Evolutionary conservation across 2,329 filamentous ascomycete species (phyloP), one percentile per base, ranked within the genome.

Genomic region (Colletotrichum cordylinicola): DNA sequence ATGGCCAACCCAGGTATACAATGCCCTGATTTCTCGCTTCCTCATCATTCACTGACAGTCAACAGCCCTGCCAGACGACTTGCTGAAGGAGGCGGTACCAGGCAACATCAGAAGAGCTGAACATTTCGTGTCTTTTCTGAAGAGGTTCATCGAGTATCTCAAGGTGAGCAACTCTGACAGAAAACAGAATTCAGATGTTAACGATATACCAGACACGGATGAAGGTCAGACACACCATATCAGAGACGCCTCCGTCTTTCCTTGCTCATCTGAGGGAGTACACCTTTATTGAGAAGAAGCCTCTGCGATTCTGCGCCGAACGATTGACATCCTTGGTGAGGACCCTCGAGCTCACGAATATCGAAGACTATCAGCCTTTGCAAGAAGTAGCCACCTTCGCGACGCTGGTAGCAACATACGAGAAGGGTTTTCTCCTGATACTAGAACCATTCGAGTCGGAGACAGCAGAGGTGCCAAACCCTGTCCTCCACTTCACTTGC

Each of bases 311-410:
- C 84, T 99, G 98, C 82, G 96, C 97, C 1, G 98, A 99, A 85
- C 93, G 97, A 52, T 87, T 99, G 15, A 98, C 97, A 1, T 99
- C 96, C 1, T 92, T 99, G 8, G 96, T 99, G 21, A 91, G 98
- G 74, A 99, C 97, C 0, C 90, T 99, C 18, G 97, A 99, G 84
- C 92, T 99, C 74, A 98, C 96, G 37, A 98, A 98, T 80, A 98
- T 99, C 76, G 97, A 99, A 86, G 98, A 99, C 83, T 99, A 98
- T 82, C 96, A 98, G 80, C 95, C 97, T 8, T 89, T 99, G 1
- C 97, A 99, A 87, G 96, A 99, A 86, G 96, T 99, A 9, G 98
- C 98, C 24, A 98, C 96, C 1, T 99, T 99, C 84, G 97, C 97
- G 12, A 99, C 97, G 1, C 90, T 99, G 0, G 95, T 98, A 27